Evolutionary conservation across 2,329 filamentous ascomycete genomes (phyloP), one percentile per base, ranked within the genome.

Genomic region (Cytospora leucostoma): DNA sequence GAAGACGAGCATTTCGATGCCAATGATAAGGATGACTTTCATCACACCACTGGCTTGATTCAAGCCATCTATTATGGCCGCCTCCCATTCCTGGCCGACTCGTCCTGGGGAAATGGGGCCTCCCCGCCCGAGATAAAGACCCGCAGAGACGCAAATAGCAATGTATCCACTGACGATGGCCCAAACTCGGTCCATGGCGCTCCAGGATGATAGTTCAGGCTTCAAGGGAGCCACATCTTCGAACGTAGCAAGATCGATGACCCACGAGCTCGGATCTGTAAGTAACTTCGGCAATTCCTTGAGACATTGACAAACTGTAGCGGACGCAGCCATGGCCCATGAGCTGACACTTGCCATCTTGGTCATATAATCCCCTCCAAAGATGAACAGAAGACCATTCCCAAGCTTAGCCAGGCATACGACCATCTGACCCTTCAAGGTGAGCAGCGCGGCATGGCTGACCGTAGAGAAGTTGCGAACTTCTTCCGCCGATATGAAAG

Each of bases 1-100:
- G 72, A 99, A 99, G 7, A 93, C 88, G 40, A 99, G 88, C 95
- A 99, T 99, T 78, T 99, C 95, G 70, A 99, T 99, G 68, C 93
- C 95, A 68, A 99, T 99, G 71, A 99, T 98, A 65, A 98, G 79
- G 57, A 99, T 96, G 27, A 99, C 95, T 75, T 99, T 99, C 82
- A 97, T 88, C 11, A 99, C 94, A 15, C 96, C 95, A 50, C 95
- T 96, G 55, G 95, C 95, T 80, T 99, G 96, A 67, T 93, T 89
- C 27, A 99, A 82, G 1, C 88, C 83, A 67, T 98, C 94, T 32
- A 94, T 89, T 50, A 97, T 76, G 8, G 88, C 84, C 32, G 89
- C 90, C 74, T 98, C 93, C 82, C 84, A 85, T 37, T 86, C 84
- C 64, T 85, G 84, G 57, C 83, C 80, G 1, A 83, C 76, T 62